Conservation (phyloP, 129 eudicot genomes). For the Helichrysum umbraculigerum region DNA sequence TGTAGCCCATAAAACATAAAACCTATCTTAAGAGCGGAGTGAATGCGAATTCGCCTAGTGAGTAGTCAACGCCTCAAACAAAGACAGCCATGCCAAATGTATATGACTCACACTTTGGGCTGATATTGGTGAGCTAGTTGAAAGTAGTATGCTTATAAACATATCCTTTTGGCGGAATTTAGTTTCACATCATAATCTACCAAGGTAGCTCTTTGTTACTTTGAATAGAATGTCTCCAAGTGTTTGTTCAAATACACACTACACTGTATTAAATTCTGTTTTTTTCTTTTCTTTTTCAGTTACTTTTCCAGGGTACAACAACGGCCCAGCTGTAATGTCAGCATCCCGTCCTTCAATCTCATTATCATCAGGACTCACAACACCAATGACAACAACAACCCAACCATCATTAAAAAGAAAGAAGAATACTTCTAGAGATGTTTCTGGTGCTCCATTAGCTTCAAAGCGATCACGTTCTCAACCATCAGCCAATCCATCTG, state of each 20-base stretch:
- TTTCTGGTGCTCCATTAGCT: slow-evolving; percentile 30
- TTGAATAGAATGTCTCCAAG: not conserved
- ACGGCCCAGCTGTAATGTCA: slow-evolving; percentile 44
- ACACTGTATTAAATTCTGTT: not conserved
- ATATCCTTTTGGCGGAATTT: too few relatives aligned
- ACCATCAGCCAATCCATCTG: slow-evolving; percentile 15
- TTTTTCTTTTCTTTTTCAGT: slow-evolving; percentile 23
- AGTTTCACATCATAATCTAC: too few relatives aligned
- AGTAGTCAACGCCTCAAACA: too few relatives aligned
- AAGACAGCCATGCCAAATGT: too few relatives aligned
- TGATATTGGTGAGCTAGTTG: too few relatives aligned
- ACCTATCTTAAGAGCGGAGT: too few relatives aligned
- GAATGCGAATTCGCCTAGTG: too few relatives aligned
- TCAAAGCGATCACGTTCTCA: slow-evolving; percentile 55
- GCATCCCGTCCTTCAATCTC: slow-evolving; percentile 38
- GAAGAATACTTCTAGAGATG: slow-evolving; percentile 37
- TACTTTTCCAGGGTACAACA: slow-evolving; percentile 44
- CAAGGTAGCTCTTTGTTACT: too few relatives aligned
- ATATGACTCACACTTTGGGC: too few relatives aligned
- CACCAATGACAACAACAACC: slow-evolving; percentile 50
- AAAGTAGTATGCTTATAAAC: too few relatives aligned
- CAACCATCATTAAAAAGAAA: slow-evolving; percentile 42
- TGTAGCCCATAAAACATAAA: too few relatives aligned
- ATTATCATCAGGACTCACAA: slow-evolving; percentile 31
- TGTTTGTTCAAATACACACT: not conserved